Base-by-base conservation (phyloP, 1,284 basidiomycete species). In the Laetiporus sulphureus region DNA sequence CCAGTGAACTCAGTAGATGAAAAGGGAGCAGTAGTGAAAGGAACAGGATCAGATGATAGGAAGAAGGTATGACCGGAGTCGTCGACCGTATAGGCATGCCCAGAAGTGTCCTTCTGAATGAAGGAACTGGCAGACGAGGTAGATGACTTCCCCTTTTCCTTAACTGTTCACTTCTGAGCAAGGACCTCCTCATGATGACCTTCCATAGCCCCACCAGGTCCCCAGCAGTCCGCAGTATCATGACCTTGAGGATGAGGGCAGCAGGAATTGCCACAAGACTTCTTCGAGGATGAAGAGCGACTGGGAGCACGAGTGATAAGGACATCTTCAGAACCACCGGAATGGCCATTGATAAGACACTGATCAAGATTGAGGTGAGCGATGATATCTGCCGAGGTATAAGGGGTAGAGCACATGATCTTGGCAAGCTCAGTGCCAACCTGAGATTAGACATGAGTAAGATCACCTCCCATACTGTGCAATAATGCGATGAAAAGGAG, bases 331-430 rank as follows among this genome's bases (percentile, higher is more conserved):
- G 5, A 23, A n/a, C n/a, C n/a, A n/a, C n/a, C n/a, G n/a, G n/a
- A n/a, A n/a, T n/a, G n/a, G n/a, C 10, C 15, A 22, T 33, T 19
- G 20, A n/a, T 18, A 12, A 38, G 3, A 13, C 35, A 35, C 24
- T 32, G 41, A 10, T 52, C 41, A 15, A 37, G 15, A n/a, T 52
- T 38, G 16, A 50, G 25, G 10, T 42, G 33, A 2, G 32, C n/a
- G 30, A 45, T 31, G 36, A 46, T 39, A 35, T 43, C 33, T 18
- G 20, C 33, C 19, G 22, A 10, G n/a, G n/a, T n/a, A n/a, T n/a
- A n/a, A n/a, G n/a, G n/a, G n/a, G n/a, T n/a, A n/a, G n/a, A n/a
- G n/a, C n/a, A n/a, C n/a, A n/a, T n/a, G n/a, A n/a, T n/a, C 10
- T 7, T 15, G 2, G 43, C 32, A 20, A 47, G 29, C 2, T 31